These are phyloP conservation scores for Blastocystis sp. DNA, from an alignment of 352 stramenopile genomes.

Conservation along the genomic window DNA sequence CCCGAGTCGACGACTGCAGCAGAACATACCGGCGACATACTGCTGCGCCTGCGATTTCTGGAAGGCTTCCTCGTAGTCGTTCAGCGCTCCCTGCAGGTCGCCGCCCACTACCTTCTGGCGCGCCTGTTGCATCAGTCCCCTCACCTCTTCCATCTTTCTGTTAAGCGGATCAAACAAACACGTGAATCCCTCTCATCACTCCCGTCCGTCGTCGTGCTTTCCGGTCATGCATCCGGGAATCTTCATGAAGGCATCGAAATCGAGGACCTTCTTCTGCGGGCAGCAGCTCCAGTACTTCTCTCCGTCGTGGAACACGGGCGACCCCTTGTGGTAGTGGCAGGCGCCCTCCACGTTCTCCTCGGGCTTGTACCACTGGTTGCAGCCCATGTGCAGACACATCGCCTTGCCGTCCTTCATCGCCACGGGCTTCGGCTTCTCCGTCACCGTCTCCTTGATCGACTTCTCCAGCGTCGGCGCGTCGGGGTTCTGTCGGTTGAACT, in stretches of 20 bases:
- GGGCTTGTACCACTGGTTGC: conserved; percentile 85
- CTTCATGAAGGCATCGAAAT: conserved; percentile 88
- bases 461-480: conserved; percentile 80
- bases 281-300: conserved; percentile 89
- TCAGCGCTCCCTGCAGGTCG: conserved; percentile 6
- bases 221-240: conserved; percentile 81
- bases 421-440: conserved; percentile 43
- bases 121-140: background rate
- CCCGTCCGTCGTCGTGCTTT: conserved; percentile 77
- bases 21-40: conserved; percentile 49
- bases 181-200: background rate
- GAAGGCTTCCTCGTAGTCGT: background rate
- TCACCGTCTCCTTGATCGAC: conserved; percentile 75
- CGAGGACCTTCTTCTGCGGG: conserved; percentile 75
- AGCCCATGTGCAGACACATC: conserved; percentile 84
- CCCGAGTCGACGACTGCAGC: conserved; percentile 13
- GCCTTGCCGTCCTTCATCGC: conserved; percentile 79
- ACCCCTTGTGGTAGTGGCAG: conserved; percentile 80
- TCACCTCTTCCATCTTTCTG: background rate
- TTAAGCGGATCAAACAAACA: background rate
- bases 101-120: background rate
- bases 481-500: conserved; percentile 85
- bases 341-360: conserved; percentile 78
- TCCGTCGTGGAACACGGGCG: conserved; percentile 86
- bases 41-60: conserved; percentile 9